Conservation (phyloP, 768 basidiomycete genomes). For the Postia placenta region DNA sequence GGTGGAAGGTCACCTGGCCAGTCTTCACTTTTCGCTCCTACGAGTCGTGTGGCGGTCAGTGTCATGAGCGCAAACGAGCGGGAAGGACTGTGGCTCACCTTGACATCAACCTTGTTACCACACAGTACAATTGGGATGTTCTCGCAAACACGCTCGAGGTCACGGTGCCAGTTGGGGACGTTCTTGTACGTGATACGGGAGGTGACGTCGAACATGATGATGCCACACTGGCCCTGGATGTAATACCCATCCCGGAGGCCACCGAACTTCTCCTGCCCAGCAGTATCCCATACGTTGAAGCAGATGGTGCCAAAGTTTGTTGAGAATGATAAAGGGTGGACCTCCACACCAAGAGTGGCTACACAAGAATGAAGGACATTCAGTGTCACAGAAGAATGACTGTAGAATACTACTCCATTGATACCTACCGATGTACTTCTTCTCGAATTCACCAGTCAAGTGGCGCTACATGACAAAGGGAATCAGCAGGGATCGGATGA, state of each 20-base stretch:
- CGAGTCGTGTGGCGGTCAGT: too few species aligned
- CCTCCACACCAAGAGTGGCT: constrained; percentile 99
- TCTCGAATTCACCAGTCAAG: constrained; percentile 99
- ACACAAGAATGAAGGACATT: constrained; percentile 16
- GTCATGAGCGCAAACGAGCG: constrained; percentile 4
- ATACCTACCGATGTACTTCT: constrained; percentile 93
- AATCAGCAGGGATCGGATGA: constrained; percentile 56
- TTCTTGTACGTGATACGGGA: constrained; percentile 99
- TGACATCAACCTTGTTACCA: constrained; percentile 99
- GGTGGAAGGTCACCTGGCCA: constrained; percentile 96
- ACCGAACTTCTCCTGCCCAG: constrained; percentile 99
- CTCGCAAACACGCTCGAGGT: constrained; percentile 99
- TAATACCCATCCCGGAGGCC: constrained; percentile 96
- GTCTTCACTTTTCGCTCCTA: constrained; percentile 99
- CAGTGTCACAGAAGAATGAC: background rate
- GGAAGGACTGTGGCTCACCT: too few species aligned
- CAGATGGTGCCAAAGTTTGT: constrained; percentile 99
- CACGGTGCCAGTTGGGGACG: constrained; percentile 99
- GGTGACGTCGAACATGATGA: constrained; percentile 99
- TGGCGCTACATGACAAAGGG: constrained; percentile 59
- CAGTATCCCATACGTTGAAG: constrained; percentile 99
- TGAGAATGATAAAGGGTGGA: constrained; percentile 91
- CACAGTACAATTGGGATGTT: constrained; percentile 99
- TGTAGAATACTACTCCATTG: background rate
- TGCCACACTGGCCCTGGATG: constrained; percentile 97